Base-by-base conservation (phyloP, 208 protist species). In the Phytomonas sp. region DNA sequence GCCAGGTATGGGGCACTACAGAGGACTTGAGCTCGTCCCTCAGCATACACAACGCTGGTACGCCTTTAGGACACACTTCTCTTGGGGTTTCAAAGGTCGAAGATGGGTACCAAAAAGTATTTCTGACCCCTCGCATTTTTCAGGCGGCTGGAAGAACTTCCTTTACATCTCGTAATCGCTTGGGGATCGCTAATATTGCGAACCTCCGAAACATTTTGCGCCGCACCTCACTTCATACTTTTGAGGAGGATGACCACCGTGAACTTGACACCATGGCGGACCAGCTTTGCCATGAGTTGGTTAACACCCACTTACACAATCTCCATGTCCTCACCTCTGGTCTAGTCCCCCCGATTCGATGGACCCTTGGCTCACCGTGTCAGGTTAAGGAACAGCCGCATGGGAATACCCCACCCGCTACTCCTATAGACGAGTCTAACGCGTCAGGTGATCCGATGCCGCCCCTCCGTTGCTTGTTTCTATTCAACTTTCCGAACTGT, bases 401-500 rank as follows among this genome's bases (percentile, higher is more conserved):
- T 51, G 40, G 40, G 20, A 15, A 15, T 20, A 51, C 40, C 40
- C 3, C 40, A 17, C 40, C 40, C 13, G 40, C 40, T 51, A 23
- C 40, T 23, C 40, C 40, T 51, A 6, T 23, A 6, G 20, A 20
- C 40, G 40, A 51, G 40, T 15, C 13, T 51, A 51, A 17, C 40
- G 40, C 3, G 40, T 51, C 20, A 20, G 13, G 13, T 15, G 40
- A 40, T 43, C 40, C 4, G 7, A 51, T 51, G 13, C 40, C 40
- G 26, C 67, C 75, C 62, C 74, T 85, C 29, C 74, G 71, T 28
- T 68, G 61, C 6, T 53, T 94, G 15, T 73, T 89, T 33, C 76
- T 91, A 33, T 74, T 94, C 4, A 78, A 84, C 37, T 94, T 94
- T 74, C 85, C 88, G 32, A 84, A 94, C 51, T 74, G 75, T 11